These are phyloP conservation scores for Fraxinus sp. DNA, from an alignment of 305 asterid genomes.

Conservation along the genomic window DNA sequence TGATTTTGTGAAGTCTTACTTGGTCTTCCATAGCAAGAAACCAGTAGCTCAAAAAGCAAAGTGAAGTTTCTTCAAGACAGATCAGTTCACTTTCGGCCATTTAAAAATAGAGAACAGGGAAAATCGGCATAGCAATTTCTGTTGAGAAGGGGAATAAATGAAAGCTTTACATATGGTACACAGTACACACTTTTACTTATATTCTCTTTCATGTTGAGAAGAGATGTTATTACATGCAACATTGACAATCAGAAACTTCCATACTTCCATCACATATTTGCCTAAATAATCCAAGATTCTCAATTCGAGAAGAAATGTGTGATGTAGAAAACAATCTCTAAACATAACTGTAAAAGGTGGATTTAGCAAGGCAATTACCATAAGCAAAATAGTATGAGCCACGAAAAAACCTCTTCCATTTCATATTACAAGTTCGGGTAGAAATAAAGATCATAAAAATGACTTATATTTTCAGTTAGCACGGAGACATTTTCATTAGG, in stretches of 20 bases:
- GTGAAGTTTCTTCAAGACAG: background rate
- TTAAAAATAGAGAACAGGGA: background rate
- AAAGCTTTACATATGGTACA: background rate
- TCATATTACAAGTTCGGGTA: background rate
- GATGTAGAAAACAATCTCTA: background rate
- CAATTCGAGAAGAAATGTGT: background rate
- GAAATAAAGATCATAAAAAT: background rate
- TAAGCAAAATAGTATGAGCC: background rate
- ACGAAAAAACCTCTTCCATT: background rate
- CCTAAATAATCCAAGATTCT: background rate
- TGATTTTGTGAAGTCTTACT: background rate
- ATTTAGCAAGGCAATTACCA: background rate
- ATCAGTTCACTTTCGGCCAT: background rate
- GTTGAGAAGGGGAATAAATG: background rate
- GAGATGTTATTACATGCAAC: background rate
- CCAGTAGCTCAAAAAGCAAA: background rate
- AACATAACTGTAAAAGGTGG: background rate
- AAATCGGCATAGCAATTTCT: background rate
- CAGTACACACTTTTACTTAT: background rate
- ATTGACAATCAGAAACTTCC: background rate
- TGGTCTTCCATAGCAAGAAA: background rate
- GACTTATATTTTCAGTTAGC: background rate
- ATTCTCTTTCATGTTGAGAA: background rate
- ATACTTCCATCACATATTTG: background rate
- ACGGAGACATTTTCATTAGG: background rate